Evolutionary conservation across 345 rosid genomes (phyloP), one percentile per base, ranked within the genome.

Genomic region (rapeseed (Brassica napus)): DNA sequence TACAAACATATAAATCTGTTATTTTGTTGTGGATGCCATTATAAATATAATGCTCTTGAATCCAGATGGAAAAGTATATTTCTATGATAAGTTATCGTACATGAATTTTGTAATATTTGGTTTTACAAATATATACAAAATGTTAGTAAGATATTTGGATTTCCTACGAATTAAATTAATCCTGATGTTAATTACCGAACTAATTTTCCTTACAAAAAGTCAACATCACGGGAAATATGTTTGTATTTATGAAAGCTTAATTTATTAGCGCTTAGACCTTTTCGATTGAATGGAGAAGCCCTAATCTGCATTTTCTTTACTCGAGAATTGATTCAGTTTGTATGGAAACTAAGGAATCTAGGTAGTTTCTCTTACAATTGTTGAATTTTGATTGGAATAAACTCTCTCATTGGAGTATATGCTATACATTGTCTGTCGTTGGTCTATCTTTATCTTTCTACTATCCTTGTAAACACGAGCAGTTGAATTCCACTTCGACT

Each of bases 151-250:
- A 31, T 64, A 64, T 65, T 8, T 65, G 28, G 69, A 34, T 65
- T 34, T 32, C 28, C 14, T 4, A 16, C 16, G 47, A 34, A 16
- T 65, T 65, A 15, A 65, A 16, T 10, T 64, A n/a, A 7, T 65
- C 34, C 24, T 32, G 7, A 32, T 64, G 37, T 61, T 61, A 10
- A 15, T 32, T 35, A 64, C 24, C 2, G 12, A 15, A 15, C 2
- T 64, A 2, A 64, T 32, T 34, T 34, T 32, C 24, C 6, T 62
- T 14, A 30, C 8, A 16, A 32, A 7, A 64, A 64, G 68, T 64
- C 47, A 49, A 49, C 55, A 49, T 49, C 55, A 49, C 16, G 55
- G 55, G 6, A 34, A 73, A 74, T 64, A 49, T 74, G 71, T 21
- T 31, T 64, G 54, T 58, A 54, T 65, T 23, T 32, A 5, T 12